Evolutionary conservation across 257 asterid genomes (phyloP).

Genomic region (Eucommia ulmoides): DNA sequence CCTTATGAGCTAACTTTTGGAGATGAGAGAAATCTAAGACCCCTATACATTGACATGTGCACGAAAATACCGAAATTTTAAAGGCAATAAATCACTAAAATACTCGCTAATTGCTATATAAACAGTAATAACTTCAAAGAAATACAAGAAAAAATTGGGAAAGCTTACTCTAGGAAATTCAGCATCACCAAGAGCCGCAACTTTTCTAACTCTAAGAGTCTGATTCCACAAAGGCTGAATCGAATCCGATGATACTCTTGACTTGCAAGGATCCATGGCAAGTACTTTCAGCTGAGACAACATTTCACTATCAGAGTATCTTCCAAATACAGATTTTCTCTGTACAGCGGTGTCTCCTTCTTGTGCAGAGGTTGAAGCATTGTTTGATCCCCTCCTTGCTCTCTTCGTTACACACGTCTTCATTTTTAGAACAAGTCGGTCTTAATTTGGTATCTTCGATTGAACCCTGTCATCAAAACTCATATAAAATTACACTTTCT

Average conservation of each 20-base stretch:
- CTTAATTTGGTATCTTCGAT: too few relatives aligned
- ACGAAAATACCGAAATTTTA: too few relatives aligned
- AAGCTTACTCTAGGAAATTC: slow-evolving; percentile 51
- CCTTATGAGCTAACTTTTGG: too few relatives aligned
- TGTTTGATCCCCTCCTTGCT: slow-evolving; percentile 20
- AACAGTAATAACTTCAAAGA: too few relatives aligned
- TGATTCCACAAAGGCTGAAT: slow-evolving; percentile 41
- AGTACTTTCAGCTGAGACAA: slow-evolving; percentile 39
- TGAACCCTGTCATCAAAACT: too few relatives aligned
- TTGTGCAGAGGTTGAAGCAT: slow-evolving; percentile 10
- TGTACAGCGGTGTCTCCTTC: slow-evolving; percentile 13
- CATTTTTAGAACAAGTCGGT: not conserved
- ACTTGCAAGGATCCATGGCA: slow-evolving; percentile 50
- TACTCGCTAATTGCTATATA: too few relatives aligned
- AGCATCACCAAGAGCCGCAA: slow-evolving; percentile 32
- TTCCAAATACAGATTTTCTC: slow-evolving; percentile 37
- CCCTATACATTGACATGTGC: too few relatives aligned
- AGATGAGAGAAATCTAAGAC: too few relatives aligned
- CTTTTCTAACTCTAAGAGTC: slow-evolving; percentile 38
- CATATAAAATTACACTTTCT: too few relatives aligned
- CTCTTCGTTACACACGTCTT: not conserved
- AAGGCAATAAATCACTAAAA: too few relatives aligned
- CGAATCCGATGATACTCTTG: slow-evolving; percentile 20
- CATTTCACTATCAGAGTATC: slow-evolving; percentile 41
- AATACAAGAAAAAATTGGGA: not conserved